phyloP scores from a whole-genome alignment of 1,284 basidiomycete genomes.

The Rhodotorula sp. region DNA sequence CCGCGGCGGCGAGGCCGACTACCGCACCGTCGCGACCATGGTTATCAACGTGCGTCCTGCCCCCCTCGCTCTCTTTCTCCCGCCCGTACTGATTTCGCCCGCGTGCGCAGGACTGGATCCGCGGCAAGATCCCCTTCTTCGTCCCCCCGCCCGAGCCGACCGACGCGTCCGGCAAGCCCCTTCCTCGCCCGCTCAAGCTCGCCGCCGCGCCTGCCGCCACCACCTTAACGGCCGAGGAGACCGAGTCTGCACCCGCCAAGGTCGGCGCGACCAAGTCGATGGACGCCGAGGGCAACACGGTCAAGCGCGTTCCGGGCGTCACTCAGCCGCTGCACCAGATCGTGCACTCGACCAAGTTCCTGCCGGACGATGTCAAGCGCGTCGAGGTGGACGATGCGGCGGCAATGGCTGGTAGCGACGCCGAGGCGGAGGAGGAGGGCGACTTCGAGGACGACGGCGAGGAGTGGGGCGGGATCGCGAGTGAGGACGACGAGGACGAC shows the following conservation, averaged over 20 bases:
- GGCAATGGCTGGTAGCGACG: slow-evolving; percentile 55
- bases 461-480: slow-evolving; percentile 50
- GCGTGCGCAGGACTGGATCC: slow-evolving; percentile 75
- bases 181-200: slow-evolving; percentile 38
- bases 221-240: not conserved
- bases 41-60: slow-evolving; percentile 63
- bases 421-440: slow-evolving; percentile 52
- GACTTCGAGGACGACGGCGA: slow-evolving; percentile 42
- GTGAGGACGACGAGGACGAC: slow-evolving; percentile 49
- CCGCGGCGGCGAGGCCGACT: slow-evolving; percentile 92
- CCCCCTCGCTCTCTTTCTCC: no score
- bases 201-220: slow-evolving; percentile 37
- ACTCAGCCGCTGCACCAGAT: slow-evolving; percentile 61
- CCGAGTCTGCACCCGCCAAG: not conserved
- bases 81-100: not conserved
- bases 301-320: slow-evolving; percentile 59
- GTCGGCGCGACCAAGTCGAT: slow-evolving; percentile 31
- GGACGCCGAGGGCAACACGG: slow-evolving; percentile 50
- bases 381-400: slow-evolving; percentile 51
- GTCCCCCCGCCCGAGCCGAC: slow-evolving; percentile 54
- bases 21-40: slow-evolving; percentile 91
- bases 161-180: slow-evolving; percentile 40
- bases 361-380: slow-evolving; percentile 54
- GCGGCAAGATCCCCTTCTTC: slow-evolving; percentile 75
- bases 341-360: slow-evolving; percentile 60